Conservation (phyloP, 768 basidiomycete species). For the Cystofilobasidium macerans region DNA sequence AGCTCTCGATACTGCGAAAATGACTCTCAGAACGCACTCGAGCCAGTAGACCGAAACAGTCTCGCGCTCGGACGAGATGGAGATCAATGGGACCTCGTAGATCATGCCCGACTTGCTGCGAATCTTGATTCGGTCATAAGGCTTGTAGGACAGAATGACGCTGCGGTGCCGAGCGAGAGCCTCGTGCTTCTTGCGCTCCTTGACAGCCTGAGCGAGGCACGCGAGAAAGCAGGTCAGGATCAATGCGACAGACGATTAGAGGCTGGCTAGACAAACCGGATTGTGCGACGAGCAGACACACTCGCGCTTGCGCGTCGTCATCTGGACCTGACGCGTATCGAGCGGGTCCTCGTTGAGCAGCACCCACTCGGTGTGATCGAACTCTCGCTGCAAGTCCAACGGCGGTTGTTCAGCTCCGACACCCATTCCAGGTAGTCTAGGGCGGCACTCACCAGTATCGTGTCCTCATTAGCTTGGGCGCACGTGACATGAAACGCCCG, state of each 20-base stretch:
- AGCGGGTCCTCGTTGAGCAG: slow-evolving; percentile 1
- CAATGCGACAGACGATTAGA: background rate
- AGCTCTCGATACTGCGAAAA: no score
- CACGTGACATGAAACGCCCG: slow-evolving; percentile 87
- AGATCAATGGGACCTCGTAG: slow-evolving; percentile 14
- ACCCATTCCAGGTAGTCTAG: background rate
- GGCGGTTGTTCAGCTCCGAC: no score
- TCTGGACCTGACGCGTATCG: background rate
- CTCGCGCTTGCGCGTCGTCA: background rate
- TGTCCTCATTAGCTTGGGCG: slow-evolving; percentile 50
- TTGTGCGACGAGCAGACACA: slow-evolving; percentile 22
- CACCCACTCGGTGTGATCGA: slow-evolving; percentile 5
- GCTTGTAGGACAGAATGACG: background rate
- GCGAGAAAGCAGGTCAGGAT: background rate
- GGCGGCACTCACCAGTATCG: slow-evolving; percentile 5
- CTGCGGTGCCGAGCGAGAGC: background rate
- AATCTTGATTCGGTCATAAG: slow-evolving; percentile 6
- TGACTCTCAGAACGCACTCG: slow-evolving; percentile 20
- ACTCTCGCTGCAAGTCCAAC: slow-evolving; percentile 1
- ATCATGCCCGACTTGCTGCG: slow-evolving; percentile 14
- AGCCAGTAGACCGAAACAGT: slow-evolving; percentile 17
- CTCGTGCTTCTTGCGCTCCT: slow-evolving; percentile 21
- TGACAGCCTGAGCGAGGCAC: slow-evolving; percentile 3
- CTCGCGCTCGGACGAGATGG: background rate
- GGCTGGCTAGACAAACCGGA: slow-evolving; percentile 5